Conservation (phyloP, 805 yeast genomes). For the Yarrowia sp. region DNA sequence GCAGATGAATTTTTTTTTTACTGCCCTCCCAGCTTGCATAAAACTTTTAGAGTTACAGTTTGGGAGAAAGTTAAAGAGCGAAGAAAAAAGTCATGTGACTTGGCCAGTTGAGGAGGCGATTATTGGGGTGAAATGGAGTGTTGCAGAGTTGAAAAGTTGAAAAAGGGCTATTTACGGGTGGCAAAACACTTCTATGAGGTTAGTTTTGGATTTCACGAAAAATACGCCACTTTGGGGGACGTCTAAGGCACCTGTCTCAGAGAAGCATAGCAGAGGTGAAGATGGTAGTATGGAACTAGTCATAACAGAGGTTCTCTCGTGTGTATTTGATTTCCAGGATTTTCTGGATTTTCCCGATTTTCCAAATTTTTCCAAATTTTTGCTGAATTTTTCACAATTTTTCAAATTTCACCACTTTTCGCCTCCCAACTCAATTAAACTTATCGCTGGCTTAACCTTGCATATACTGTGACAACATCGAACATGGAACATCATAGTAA, state of each 20-base stretch:
- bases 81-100: background rate
- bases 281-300: too few species aligned
- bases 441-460: background rate
- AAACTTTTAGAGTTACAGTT: slow-evolving; percentile 9
- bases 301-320: too few species aligned
- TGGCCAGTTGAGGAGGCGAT: background rate
- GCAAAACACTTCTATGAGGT: too few species aligned
- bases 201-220: too few species aligned
- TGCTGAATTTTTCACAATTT: too few species aligned
- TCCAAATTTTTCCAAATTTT: background rate
- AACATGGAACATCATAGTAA: background rate
- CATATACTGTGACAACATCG: background rate
- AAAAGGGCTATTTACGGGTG: too few species aligned
- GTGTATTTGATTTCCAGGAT: too few species aligned
- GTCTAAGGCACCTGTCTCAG: too few species aligned
- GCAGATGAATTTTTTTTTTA: background rate
- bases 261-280: too few species aligned
- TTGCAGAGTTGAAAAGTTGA: too few species aligned
- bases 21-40: background rate
- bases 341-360: too few species aligned
- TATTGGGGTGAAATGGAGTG: background rate
- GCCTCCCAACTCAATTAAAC: background rate
- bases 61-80: background rate
- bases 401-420: background rate
- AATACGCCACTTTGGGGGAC: too few species aligned